Percentiles rank a stretch among this genome's conserved stretches.
Evolutionary conservation across 176 grass and related monocot species (phyloP).

Genomic region (Carex kokanica): DNA sequence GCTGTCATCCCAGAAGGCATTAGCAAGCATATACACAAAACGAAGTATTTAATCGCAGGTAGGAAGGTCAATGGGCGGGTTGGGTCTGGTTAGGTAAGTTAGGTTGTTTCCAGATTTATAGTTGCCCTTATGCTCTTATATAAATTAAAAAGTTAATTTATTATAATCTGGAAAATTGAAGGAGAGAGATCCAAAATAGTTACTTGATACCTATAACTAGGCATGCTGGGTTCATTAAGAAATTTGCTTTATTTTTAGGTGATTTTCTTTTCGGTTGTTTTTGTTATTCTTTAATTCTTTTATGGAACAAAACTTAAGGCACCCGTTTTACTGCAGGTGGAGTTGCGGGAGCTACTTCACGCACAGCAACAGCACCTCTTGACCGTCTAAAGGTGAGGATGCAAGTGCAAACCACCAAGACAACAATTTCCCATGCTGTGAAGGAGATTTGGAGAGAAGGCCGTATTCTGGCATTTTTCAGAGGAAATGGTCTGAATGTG

Average conservation of each 20-base stretch:
- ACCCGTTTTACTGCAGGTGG: constrained; percentile 31
- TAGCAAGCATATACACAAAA: constrained; percentile 64
- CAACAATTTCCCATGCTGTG: constrained; percentile 38
- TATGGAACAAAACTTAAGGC: not conserved
- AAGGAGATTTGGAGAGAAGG: constrained; percentile 73
- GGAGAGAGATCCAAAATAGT: not conserved
- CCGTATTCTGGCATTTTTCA: constrained; percentile 54
- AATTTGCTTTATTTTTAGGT: not conserved
- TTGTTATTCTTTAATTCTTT: not conserved
- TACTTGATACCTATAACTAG: not conserved
- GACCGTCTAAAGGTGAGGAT: constrained; percentile 74
- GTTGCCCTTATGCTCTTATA: not conserved
- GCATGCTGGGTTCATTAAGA: not conserved
- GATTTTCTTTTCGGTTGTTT: not conserved
- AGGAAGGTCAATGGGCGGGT: constrained; percentile 12
- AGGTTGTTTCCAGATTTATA: constrained; percentile 10
- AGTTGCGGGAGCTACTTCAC: constrained; percentile 63
- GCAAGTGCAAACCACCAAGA: constrained; percentile 66
- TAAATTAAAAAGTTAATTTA: not conserved
- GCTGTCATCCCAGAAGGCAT: constrained; percentile 75
- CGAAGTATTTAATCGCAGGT: constrained; percentile 73
- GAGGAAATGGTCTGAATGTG: constrained; percentile 87
- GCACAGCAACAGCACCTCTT: constrained; percentile 79
- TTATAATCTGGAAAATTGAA: not conserved
- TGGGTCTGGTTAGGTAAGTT: constrained; percentile 15